Evolutionary conservation across 768 basidiomycete species (phyloP).

Genomic region (Tylopilus plumbeoviolaceoides): DNA sequence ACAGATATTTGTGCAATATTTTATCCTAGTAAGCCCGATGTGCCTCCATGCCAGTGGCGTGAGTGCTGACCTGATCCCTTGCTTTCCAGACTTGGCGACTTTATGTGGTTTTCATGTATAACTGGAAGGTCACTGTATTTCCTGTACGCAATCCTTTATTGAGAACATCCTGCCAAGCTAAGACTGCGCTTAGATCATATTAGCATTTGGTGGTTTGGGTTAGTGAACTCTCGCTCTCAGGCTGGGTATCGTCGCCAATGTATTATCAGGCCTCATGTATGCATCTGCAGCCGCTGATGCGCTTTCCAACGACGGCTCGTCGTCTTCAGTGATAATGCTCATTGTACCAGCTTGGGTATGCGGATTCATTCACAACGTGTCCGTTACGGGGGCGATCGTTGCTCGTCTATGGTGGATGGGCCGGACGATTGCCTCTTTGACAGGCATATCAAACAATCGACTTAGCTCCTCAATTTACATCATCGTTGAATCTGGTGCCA

Average conservation of each 20-base stretch:
- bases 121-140: neutral
- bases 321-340: no score
- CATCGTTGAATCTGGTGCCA: no score
- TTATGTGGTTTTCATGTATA: neutral
- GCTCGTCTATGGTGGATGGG: no score
- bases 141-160: neutral
- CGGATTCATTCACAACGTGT: no score
- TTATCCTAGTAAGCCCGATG: neutral
- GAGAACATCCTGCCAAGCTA: neutral
- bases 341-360: no score
- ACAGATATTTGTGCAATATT: neutral
- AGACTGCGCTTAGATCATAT: neutral
- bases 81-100: constrained; percentile 1
- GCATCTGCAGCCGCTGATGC: no score
- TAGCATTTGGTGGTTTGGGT: neutral
- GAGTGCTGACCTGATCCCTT: neutral
- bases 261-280: neutral
- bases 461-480: no score
- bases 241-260: neutral
- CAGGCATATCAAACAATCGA: no score
- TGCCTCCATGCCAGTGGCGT: no score
- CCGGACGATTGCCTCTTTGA: no score
- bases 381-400: no score
- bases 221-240: neutral
- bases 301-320: no score